Evolutionary conservation across 1,284 basidiomycete species (phyloP), one percentile per base, ranked within the genome.

Genomic region (Leccinum subrobustum): DNA sequence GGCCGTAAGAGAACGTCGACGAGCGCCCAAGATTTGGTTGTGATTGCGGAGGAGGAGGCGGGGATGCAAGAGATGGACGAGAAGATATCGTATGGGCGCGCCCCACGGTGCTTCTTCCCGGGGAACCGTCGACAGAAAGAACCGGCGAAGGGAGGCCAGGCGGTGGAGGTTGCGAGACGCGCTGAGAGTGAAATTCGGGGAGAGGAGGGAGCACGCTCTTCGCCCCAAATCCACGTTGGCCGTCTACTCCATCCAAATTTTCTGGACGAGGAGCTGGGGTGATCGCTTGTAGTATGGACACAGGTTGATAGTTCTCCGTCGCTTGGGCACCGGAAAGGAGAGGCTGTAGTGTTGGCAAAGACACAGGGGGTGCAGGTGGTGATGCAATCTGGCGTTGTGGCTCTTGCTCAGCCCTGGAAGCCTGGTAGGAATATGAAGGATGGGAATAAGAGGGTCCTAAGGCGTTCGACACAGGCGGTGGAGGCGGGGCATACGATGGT

Each of bases 31-130:
- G 69, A 3, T 63, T 58, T 6, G 67, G 6, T 1, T 66, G 60
- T 29, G 54, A 58, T 16, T 61, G 63, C 29, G 27, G 27, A 27
- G 47, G n/a, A 18, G 60, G 59, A 23, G 63, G 60, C 1, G 67
- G 65, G 1, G 70, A 63, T 33, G 57, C 54, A 23, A 73, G 60
- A 18, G 68, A 57, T 12, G 66, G 59, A 9, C 69, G 68, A 14
- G 69, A 61, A 4, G 69, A 60, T 18, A 71, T 54, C 31, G 71
- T 71, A 44, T 67, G 66, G 0, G 71, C 60, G 14, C 71, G 69
- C 4, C 50, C 14, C 8, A 73, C n/a, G 29, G 52, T 54, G 18
- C 33, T 63, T 50, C 39, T 64, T n/a, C 35, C 52, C 4, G 60
- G 54, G 16, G 61, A 33, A n/a, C 55, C 25, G 11, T 12, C 48